Evolutionary conservation across 371 early-diverging fungal species (phyloP).

Genomic region (Syncephalastrum monosporum): DNA sequence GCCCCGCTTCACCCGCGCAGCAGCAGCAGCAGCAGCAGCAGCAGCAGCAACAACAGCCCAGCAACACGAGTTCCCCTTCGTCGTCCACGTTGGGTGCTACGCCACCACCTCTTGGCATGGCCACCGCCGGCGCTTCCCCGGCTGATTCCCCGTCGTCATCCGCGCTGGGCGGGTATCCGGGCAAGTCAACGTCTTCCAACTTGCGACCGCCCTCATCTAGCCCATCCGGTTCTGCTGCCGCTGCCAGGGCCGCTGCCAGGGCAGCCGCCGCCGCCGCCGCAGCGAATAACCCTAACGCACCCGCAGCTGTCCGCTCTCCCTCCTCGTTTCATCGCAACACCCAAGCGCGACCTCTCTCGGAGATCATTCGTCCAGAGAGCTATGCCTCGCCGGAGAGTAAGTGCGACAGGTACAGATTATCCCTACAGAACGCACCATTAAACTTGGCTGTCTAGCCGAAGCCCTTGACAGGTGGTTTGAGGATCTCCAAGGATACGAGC

Average conservation of each 20-base stretch:
- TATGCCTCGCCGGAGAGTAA: conserved; percentile 42
- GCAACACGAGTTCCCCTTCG: too few relatives aligned
- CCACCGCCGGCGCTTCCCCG: conserved; percentile 1
- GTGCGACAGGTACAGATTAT: neutral
- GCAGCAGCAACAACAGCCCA: conserved; percentile 3
- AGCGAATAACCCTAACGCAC: neutral
- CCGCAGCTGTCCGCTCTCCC: conserved; percentile 1
- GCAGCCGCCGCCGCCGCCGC: neutral
- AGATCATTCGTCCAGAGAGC: conserved; percentile 36
- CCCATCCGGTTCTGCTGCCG: neutral
- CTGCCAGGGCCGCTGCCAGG: too few relatives aligned
- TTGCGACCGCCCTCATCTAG: conserved; percentile 5
- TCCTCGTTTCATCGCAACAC: conserved; percentile 18
- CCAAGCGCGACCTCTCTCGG: conserved; percentile 37
- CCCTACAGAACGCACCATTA: too few relatives aligned
- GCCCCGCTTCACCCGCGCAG: neutral
- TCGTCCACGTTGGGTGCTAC: too few relatives aligned
- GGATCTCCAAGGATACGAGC: conserved; percentile 87
- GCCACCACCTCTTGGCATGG: conserved; percentile 6
- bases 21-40: neutral
- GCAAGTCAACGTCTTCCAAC: conserved; percentile 5
- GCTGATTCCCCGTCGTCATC: neutral
- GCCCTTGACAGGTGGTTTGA: conserved; percentile 91
- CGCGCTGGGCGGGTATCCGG: too few relatives aligned
- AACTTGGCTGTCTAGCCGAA: conserved; percentile 45